Base-by-base conservation (phyloP, 1,284 basidiomycete genomes). In the Apiotrichum montevideense region DNA sequence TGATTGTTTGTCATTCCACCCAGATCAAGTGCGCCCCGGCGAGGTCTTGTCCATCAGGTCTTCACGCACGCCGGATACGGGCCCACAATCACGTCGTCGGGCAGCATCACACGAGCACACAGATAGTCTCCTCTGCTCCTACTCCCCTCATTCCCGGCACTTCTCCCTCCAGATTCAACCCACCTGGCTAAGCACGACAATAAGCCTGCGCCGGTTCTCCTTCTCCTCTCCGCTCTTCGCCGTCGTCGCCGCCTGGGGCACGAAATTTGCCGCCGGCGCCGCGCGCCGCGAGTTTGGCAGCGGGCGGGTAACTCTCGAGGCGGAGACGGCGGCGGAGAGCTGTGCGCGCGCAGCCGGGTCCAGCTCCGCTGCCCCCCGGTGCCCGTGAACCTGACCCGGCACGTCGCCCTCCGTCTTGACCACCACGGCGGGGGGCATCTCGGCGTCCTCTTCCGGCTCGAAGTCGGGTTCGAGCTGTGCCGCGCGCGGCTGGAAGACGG, bases 151-250 rank as follows among this genome's bases (percentile, higher is more conserved):
- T 7, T 39, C 37, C 37, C 8, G 8, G 8, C 37, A 39, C 9
- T 14, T 21, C 21, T 21, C 21, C 21, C 21, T 21, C 21, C 21
- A 21, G 21, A 21, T 39, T 13, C 55, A 15, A 67, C 74, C 59
- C 55, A 75, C 75, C 63, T 77, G 74, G 11, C 69, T 71, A n/a
- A 98, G 80, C 3, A 98, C 84, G 47, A 98, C 93, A 65, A 90
- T 96, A 33, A 98, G 79, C 52, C 87, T 78, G 37, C 90, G 81
- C 52, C 85, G 85, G 33, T 80, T 80, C 37, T 87, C 83, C 57
- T 84, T 69, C 79, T 80, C 79, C 41, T 73, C 72, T 29, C 70
- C 68, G 6, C 78, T 84, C 66, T 85, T 86, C 7, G 88, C 82
- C 14, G 90, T 86, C 52, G 87, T 85, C 2, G 90, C 88, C 49